phyloP scores from a whole-genome alignment of 768 basidiomycete species.

The Holtermanniella nyarrowii region DNA sequence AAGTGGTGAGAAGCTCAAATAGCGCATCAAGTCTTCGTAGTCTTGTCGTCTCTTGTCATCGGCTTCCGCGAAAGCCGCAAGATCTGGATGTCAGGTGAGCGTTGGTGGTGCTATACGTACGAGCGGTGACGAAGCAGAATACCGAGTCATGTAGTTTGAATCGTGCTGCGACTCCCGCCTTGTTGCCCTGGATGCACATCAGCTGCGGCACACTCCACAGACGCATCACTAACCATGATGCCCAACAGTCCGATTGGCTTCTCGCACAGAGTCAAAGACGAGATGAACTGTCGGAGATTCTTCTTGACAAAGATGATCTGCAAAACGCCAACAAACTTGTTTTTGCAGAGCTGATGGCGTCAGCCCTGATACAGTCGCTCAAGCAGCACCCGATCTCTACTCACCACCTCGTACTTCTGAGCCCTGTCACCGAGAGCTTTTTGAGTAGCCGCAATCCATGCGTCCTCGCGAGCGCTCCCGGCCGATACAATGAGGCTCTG shows the following conservation, averaged over 20 bases:
- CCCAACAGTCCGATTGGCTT: slow-evolving; percentile 29
- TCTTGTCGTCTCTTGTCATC: slow-evolving; percentile 23
- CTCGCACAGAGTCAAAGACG: slow-evolving; percentile 21
- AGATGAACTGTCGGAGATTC: slow-evolving; percentile 11
- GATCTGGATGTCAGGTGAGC: slow-evolving; percentile 14
- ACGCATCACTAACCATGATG: slow-evolving; percentile 26
- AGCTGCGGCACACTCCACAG: background rate
- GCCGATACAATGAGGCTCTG: slow-evolving; percentile 25
- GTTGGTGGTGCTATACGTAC: slow-evolving; percentile 9
- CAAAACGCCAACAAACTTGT: slow-evolving; percentile 32
- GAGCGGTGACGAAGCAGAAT: slow-evolving; percentile 29
- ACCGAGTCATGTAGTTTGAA: slow-evolving; percentile 28
- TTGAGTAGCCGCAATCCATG: slow-evolving; percentile 21
- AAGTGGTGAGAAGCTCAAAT: slow-evolving; percentile 17
- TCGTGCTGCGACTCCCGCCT: slow-evolving; percentile 32
- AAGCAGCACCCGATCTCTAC: background rate
- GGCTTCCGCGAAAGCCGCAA: slow-evolving; percentile 31
- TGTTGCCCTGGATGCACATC: slow-evolving; percentile 22
- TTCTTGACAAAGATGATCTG: slow-evolving; percentile 24
- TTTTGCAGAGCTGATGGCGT: slow-evolving; percentile 5
- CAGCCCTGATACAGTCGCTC: background rate
- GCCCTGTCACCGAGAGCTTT: slow-evolving; percentile 15
- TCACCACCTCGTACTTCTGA: slow-evolving; percentile 16
- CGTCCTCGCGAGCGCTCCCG: slow-evolving; percentile 17
- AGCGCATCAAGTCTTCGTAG: slow-evolving; percentile 13